Evolutionary conservation across 2,329 filamentous ascomycete genomes (phyloP).

Genomic region (Aspergillus proliferans): DNA sequence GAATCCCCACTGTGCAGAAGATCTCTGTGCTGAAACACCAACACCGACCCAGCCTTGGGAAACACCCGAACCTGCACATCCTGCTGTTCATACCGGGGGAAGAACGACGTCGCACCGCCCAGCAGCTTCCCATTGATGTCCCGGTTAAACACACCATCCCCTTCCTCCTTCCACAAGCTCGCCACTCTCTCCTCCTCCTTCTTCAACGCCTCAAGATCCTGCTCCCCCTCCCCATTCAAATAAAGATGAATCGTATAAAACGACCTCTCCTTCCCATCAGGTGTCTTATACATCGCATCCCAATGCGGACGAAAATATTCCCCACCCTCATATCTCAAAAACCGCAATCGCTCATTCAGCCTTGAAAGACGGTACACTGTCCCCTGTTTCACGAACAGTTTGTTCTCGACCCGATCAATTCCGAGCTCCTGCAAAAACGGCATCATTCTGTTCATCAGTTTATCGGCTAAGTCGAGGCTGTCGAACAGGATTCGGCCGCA

Average conservation of each 20-base stretch:
- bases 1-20: slow-evolving; percentile 52
- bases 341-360: slow-evolving; percentile 68
- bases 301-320: slow-evolving; percentile 70
- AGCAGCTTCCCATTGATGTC: slow-evolving; percentile 31
- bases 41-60: slow-evolving; percentile 47
- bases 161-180: slow-evolving; percentile 1
- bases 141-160: slow-evolving; percentile 12
- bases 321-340: slow-evolving; percentile 64
- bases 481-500: slow-evolving; percentile 77
- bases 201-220: slow-evolving; percentile 24
- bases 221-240: slow-evolving; percentile 41
- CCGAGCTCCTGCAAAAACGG: slow-evolving; percentile 45
- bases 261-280: slow-evolving; percentile 45
- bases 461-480: slow-evolving; percentile 53
- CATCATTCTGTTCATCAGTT: slow-evolving; percentile 55
- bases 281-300: slow-evolving; percentile 58
- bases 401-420: slow-evolving; percentile 32
- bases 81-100: slow-evolving; percentile 24
- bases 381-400: slow-evolving; percentile 37
- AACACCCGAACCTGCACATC: slow-evolving; percentile 36
- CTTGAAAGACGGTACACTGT: slow-evolving; percentile 36
- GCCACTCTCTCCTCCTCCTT: slow-evolving; percentile 14
- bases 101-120: slow-evolving; percentile 52
- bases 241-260: slow-evolving; percentile 54
- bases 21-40: slow-evolving; percentile 52